phyloP scores from a whole-genome alignment of 2,329 filamentous ascomycete species.

The Colletotrichum tofieldiae region DNA sequence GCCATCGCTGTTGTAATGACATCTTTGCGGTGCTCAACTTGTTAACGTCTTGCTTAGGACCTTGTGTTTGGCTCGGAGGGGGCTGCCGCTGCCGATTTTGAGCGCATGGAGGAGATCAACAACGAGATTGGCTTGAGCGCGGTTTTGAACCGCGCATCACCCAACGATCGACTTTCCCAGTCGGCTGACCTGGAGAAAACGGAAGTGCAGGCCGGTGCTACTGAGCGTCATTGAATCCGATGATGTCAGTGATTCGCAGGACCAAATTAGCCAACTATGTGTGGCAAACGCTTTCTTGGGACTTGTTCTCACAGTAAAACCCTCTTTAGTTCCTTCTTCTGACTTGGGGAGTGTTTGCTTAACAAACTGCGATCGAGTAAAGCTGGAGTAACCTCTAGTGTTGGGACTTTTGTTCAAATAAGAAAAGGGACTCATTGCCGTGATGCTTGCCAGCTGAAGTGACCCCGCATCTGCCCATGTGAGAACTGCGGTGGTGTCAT shows the following conservation, averaged over 20 bases:
- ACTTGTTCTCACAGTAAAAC: not conserved
- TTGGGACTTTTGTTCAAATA: not conserved
- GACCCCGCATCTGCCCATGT: too few species aligned
- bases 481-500: not conserved
- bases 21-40: not conserved
- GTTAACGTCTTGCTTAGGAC: constrained; percentile 60
- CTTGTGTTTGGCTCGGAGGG: constrained; percentile 78
- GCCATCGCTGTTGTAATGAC: too few species aligned
- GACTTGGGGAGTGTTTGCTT: not conserved
- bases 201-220: not conserved
- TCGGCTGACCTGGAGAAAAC: constrained; percentile 28
- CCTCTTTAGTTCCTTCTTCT: not conserved
- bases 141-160: constrained; percentile 21
- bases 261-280: not conserved
- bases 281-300: not conserved
- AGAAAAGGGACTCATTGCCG: not conserved
- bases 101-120: constrained; percentile 83
- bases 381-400: not conserved
- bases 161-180: not conserved
- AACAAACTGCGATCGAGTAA: not conserved
- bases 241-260: not conserved
- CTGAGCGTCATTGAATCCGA: not conserved
- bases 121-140: constrained; percentile 74
- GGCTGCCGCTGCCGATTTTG: constrained; percentile 76
- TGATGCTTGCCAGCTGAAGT: not conserved